Evolutionary conservation across 129 eudicot genomes (phyloP), one percentile per base, ranked within the genome.

Genomic region (Artemisia tridentata): DNA sequence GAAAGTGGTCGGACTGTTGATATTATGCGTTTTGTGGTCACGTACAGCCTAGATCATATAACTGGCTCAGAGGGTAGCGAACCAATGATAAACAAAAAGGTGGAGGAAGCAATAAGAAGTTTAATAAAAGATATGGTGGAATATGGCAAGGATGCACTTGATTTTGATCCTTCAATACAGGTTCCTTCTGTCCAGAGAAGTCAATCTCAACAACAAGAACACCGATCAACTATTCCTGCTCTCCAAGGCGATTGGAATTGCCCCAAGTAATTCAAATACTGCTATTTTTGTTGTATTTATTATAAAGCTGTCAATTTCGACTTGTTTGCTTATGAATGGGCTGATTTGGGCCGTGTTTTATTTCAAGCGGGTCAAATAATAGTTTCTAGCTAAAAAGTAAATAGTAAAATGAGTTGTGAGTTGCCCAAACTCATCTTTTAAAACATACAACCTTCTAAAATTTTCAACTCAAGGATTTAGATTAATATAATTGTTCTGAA

Each of bases 1-100:
- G 87, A 88, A 82, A 79, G 83, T 65, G 88, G 86, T 9, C 71
- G 83, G 45, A 84, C 96, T 25, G 96, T 80, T 68, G 97, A 91
- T 71, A 84, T 91, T 65, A 91, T 91, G 92, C 90, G 97, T 67
- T 54, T 91, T 21, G 46, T 91, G 41, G 13, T 91, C 68, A 72
- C 90, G 4, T 88, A 80, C 47, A 84, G 90, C 63, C 96, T 84
- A 73, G 84, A 84, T 74, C 85, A 71, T 56, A 4, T 80, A 3
- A 48, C 72, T 31, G 38, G 73, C 34, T 75, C 71, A 14, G 79
- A 79, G 59, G 80, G 74, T 69, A 84, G 75, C 65, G 69, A 83
- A 69, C 84, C 74, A 25, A 73, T 67, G 63, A 67, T 72, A 12
- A 82, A 75, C 73, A 80, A 82, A 88, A 80, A 9, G 53, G 82